These are phyloP conservation scores for Apostasia ramifera DNA, from an alignment of 106 monocot genomes.

Conservation along the genomic window DNA sequence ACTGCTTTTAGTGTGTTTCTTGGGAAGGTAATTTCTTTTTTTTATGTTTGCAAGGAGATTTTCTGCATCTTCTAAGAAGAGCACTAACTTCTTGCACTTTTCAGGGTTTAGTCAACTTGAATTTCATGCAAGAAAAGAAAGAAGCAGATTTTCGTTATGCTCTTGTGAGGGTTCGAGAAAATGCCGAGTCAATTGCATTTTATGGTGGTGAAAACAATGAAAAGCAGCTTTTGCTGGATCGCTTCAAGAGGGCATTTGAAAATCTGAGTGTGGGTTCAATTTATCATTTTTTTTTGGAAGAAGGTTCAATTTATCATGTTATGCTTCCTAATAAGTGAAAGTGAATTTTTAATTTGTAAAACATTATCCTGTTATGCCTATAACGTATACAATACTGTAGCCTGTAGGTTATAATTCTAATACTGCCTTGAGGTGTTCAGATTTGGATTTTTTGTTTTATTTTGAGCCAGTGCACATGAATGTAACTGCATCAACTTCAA, in stretches of 20 bases:
- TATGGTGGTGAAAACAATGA: conserved; percentile 98
- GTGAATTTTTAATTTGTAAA: neutral
- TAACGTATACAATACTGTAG: neutral
- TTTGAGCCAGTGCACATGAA: neutral
- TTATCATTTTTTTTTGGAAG: neutral
- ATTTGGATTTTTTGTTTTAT: neutral
- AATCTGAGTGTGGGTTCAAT: conserved; percentile 50
- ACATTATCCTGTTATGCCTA: neutral
- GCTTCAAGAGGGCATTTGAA: conserved; percentile 57
- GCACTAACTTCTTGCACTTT: conserved; percentile 2
- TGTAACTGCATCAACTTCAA: no score
- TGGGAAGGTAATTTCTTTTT: conserved; percentile 69
- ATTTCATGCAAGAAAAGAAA: conserved; percentile 99
- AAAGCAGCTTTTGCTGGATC: conserved; percentile 53
- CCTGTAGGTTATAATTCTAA: neutral
- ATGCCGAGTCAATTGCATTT: conserved; percentile 99
- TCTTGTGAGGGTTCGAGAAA: conserved; percentile 90
- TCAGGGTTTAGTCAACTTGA: conserved; percentile 80
- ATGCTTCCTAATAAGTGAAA: neutral
- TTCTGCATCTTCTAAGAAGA: conserved; percentile 1
- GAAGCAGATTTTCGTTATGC: conserved; percentile 99
- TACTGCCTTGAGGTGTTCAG: neutral
- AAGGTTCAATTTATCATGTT: conserved; percentile 9
- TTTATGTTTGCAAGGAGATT: neutral
- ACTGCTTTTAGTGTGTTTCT: conserved; percentile 84